Conservation (phyloP, 2,329 filamentous ascomycete genomes). For the Nothopassalora personata region DNA sequence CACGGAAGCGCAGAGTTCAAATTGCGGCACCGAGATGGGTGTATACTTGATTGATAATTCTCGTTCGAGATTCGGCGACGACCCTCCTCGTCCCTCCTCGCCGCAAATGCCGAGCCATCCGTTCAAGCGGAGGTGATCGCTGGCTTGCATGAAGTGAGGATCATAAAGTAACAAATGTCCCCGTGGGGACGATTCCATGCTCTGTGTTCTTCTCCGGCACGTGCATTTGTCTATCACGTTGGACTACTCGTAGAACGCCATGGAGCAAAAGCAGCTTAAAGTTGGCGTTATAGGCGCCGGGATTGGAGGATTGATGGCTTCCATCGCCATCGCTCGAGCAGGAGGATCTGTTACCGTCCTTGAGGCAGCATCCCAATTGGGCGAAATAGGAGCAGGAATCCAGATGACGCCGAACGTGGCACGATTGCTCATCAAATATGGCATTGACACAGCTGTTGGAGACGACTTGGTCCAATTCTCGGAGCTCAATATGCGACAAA, state of each 20-base stretch:
- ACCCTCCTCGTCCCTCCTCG: not conserved
- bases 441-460: conserved; percentile 38
- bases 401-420: conserved; percentile 39
- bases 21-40: no score
- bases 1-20: no score
- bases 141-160: not conserved
- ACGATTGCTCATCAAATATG: conserved; percentile 38
- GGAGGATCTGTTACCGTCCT: conserved; percentile 37
- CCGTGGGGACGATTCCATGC: no score
- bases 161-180: not conserved
- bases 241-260: not conserved
- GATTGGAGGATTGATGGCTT: conserved; percentile 38
- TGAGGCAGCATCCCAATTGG: conserved; percentile 35
- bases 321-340: conserved; percentile 35
- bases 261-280: conserved; percentile 11
- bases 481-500: conserved; percentile 38
- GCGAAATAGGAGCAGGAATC: conserved; percentile 31
- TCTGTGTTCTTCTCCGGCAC: no score
- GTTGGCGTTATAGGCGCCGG: conserved; percentile 33
- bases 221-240: no score
- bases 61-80: no score
- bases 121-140: not conserved
- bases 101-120: not conserved
- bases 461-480: conserved; percentile 38
- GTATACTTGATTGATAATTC: no score